Evolutionary conservation across 2,329 filamentous ascomycete species (phyloP), one percentile per base, ranked within the genome.

Genomic region (Lasiodiplodia citricola): DNA sequence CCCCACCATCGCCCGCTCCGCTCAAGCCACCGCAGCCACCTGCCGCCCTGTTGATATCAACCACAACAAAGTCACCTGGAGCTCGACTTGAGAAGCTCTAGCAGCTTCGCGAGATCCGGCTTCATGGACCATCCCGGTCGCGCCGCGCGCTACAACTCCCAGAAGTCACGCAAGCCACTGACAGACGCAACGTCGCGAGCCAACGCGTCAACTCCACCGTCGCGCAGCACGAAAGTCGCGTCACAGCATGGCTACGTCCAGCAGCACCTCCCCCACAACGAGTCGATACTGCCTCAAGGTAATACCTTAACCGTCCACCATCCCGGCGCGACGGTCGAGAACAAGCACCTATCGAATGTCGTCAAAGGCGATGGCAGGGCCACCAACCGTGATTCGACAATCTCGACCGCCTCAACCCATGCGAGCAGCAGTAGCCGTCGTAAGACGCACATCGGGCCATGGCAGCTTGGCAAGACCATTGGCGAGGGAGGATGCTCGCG

Each of bases 401-500:
- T 87, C 47, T 89, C 88, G 0, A 87, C 85, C 2, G 80, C 83
- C 0, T 89, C 87, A 6, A 86, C 86, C 2, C 81, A 84, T 60
- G 86, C 84, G 4, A 86, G 83, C 3, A 77, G 76, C 35, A 85
- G 83, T 66, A 77, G 75, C 66, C 82, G 85, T 5, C 82, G 86
- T 56, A 89, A 89, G 80, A 92, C 91, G 13, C 91, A 93, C 74
- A 92, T 99, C 74, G 96, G 96, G 0, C 95, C 95, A 72, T 99
- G 96, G 96, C 90, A 95, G 72, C 83, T 99, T 3, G 96, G 96
- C 7, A 93, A 88, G 78, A 97, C 92, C 0, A 85, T 99, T 35
- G 96, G 96, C 0, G 92, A 93, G 74, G 96, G 96, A 3, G 94
- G 94, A 2, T 97, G 93, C 62, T 95, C 94, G 16, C 89, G 93